Percentiles rank a stretch among this genome's conserved stretches.
phyloP scores from a whole-genome alignment of 805 yeast species.

The Clavispora santaluciae region DNA sequence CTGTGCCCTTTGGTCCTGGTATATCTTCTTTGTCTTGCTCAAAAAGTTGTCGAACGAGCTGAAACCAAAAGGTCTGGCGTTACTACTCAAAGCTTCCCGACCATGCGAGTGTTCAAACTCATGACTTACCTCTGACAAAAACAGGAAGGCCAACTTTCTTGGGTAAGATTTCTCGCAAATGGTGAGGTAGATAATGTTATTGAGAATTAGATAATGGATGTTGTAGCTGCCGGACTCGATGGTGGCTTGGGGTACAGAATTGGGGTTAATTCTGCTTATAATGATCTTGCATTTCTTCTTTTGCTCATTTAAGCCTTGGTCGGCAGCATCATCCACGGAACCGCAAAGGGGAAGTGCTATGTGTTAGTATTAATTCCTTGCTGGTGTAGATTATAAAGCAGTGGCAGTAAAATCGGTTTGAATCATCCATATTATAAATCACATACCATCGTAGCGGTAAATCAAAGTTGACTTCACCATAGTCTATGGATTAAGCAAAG shows the following conservation, averaged over 20 bases:
- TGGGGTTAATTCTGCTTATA: constrained; percentile 67
- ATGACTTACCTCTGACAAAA: constrained; percentile 70
- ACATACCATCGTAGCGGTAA: constrained; percentile 59
- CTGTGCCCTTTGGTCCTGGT: constrained; percentile 88
- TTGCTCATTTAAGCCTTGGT: constrained; percentile 60
- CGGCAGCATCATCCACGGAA: constrained; percentile 74
- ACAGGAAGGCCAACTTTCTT: constrained; percentile 82
- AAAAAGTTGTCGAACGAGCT: constrained; percentile 79
- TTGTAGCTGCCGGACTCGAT: constrained; percentile 71
- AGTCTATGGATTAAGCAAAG: not conserved
- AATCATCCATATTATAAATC: too few relatives aligned
- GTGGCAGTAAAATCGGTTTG: too few relatives aligned
- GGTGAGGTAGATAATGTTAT: constrained; percentile 69
- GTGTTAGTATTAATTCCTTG: constrained; percentile 8
- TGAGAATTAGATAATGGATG: constrained; percentile 66
- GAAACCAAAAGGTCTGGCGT: constrained; percentile 86
- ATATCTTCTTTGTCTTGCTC: constrained; percentile 81
- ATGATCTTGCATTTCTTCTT: constrained; percentile 81
- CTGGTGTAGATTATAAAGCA: too few relatives aligned
- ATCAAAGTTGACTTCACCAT: constrained; percentile 69
- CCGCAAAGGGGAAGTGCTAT: constrained; percentile 85
- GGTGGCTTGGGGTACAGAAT: constrained; percentile 80
- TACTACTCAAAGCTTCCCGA: constrained; percentile 52
- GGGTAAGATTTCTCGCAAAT: constrained; percentile 80
- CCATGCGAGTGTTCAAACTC: constrained; percentile 83